These are phyloP conservation scores for Bryoerythrophyllum caledonicum DNA, from an alignment of 225 moss, liverwort and hornwort genomes.

Conservation along the genomic window DNA sequence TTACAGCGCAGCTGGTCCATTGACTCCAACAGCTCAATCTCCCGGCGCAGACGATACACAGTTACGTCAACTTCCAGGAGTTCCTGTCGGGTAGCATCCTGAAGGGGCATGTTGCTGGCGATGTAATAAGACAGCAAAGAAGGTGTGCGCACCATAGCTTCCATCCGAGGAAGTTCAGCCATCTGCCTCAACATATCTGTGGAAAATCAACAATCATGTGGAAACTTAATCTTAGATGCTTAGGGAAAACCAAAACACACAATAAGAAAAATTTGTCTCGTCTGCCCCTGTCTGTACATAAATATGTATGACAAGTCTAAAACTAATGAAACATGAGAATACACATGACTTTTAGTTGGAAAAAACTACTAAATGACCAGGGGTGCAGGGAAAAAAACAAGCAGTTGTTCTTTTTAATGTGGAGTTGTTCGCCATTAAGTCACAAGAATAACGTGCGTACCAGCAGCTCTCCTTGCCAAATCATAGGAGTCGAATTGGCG, in stretches of 20 bases:
- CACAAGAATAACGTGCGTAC: constrained; percentile 17
- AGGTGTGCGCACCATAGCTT: constrained; percentile 66
- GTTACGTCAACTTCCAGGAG: constrained; percentile 80
- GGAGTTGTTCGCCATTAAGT: background rate
- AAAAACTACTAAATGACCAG: background rate
- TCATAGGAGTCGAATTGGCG: constrained; percentile 84
- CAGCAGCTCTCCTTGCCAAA: constrained; percentile 80
- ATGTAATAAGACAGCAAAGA: constrained; percentile 73
- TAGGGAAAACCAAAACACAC: constrained; percentile 8
- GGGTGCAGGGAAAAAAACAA: background rate
- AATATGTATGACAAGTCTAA: constrained; percentile 3
- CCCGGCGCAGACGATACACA: constrained; percentile 72
- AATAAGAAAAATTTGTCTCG: background rate
- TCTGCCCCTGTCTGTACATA: background rate
- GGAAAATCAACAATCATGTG: background rate
- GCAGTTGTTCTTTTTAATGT: background rate
- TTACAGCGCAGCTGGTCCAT: constrained; percentile 79
- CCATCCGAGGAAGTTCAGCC: constrained; percentile 75
- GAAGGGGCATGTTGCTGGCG: constrained; percentile 87
- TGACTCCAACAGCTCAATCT: constrained; percentile 79
- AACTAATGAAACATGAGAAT: constrained; percentile 2
- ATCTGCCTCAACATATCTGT: constrained; percentile 83
- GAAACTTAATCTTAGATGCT: constrained; percentile 1
- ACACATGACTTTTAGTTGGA: background rate
- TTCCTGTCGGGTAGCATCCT: constrained; percentile 82